Evolutionary conservation across 1,284 basidiomycete genomes (phyloP).

Genomic region (Sanghuangporus baumii): DNA sequence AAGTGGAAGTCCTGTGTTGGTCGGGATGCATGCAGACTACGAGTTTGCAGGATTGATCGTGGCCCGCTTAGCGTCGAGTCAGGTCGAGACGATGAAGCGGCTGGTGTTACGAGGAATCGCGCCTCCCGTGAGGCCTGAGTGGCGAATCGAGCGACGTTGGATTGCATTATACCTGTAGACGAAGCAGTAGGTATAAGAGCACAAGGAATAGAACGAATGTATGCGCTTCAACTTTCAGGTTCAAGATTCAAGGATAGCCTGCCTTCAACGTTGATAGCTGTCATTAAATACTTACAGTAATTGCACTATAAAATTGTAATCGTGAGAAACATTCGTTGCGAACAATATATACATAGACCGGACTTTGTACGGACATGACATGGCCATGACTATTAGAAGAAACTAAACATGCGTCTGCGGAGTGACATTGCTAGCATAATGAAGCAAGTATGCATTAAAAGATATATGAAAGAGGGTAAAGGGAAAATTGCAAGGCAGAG

Average conservation of each 20-base stretch:
- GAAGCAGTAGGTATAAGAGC: neutral
- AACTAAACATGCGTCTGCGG: neutral
- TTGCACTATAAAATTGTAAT: neutral
- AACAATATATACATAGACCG: too few species aligned
- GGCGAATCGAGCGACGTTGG: neutral
- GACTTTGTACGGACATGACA: too few species aligned
- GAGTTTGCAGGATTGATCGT: neutral
- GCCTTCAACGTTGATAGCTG: neutral
- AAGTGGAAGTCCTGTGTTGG: conserved; percentile 62
- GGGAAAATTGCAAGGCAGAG: neutral
- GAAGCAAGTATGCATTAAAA: too few species aligned
- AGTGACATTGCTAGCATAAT: too few species aligned
- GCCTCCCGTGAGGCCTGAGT: neutral
- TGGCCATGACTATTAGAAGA: neutral
- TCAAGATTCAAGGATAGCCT: neutral
- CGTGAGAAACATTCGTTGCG: neutral
- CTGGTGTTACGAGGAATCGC: neutral
- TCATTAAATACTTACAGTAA: neutral
- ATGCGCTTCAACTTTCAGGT: neutral
- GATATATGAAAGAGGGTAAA: too few species aligned
- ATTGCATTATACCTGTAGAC: neutral
- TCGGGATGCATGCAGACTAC: conserved; percentile 3
- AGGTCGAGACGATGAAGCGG: too few species aligned
- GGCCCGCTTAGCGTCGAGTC: too few species aligned
- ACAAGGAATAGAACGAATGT: neutral